phyloP scores from a whole-genome alignment of 441 rosid species.

The Erodium chrysanthum region DNA sequence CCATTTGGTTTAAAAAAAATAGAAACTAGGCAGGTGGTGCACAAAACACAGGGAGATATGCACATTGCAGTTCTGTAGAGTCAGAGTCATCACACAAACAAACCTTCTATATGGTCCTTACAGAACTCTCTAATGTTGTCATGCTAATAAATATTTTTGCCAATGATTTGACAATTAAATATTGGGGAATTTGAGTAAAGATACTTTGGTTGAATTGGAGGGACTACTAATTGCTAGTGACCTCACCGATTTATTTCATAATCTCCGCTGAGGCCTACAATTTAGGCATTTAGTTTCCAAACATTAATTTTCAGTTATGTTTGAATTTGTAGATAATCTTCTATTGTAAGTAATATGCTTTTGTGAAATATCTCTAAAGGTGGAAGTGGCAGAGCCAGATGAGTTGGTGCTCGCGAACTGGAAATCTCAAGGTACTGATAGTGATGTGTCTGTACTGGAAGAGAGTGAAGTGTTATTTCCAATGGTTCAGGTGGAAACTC shows the following conservation, averaged over 20 bases:
- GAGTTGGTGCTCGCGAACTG: conserved; percentile 43
- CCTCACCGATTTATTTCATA: neutral
- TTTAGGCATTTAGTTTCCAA: neutral
- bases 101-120: neutral
- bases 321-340: neutral
- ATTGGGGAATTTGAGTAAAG: neutral
- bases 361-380: conserved; percentile 27
- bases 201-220: neutral
- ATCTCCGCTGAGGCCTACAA: neutral
- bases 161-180: neutral
- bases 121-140: neutral
- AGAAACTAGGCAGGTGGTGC: too few relatives aligned
- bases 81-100: neutral
- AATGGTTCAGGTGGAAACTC: conserved; percentile 43
- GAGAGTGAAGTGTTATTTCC: conserved; percentile 43
- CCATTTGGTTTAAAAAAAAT: too few relatives aligned
- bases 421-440: conserved; percentile 49
- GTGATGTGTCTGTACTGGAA: conserved; percentile 44
- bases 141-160: neutral
- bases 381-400: conserved; percentile 34
- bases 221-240: neutral
- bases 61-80: too few relatives aligned
- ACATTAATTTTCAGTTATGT: conserved; percentile 1
- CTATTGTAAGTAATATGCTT: conserved; percentile 13
- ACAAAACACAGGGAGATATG: too few relatives aligned